Conservation (phyloP, 768 basidiomycete genomes). For the Russula vinacea region DNA sequence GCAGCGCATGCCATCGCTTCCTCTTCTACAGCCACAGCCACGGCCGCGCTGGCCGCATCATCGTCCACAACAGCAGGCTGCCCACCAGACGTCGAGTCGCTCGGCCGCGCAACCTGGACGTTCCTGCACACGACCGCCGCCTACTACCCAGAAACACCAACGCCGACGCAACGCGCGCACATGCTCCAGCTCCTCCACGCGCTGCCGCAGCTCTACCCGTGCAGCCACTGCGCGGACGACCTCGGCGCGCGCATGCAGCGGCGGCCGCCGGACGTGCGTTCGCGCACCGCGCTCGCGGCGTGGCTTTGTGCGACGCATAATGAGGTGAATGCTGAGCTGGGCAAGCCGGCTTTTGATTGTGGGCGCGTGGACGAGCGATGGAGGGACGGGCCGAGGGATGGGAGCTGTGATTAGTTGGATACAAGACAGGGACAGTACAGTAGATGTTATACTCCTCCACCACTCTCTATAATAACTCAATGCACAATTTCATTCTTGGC, state of each 20-base stretch:
- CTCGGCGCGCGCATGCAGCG: slow-evolving; percentile 65
- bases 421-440: neutral
- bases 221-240: slow-evolving; percentile 79
- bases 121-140: slow-evolving; percentile 95
- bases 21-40: neutral
- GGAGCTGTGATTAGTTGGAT: slow-evolving; percentile 78
- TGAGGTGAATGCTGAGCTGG: slow-evolving; percentile 82
- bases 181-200: slow-evolving; percentile 81
- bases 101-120: slow-evolving; percentile 93
- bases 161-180: slow-evolving; percentile 68
- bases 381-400: slow-evolving; percentile 87
- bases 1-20: slow-evolving; percentile 38
- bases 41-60: neutral
- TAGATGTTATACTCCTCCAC: neutral
- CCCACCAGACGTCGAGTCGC: slow-evolving; percentile 84
- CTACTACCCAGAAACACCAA: slow-evolving; percentile 86
- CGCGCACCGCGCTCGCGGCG: slow-evolving; percentile 59
- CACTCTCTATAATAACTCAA: neutral
- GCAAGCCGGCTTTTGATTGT: slow-evolving; percentile 84
- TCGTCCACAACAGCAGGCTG: slow-evolving; percentile 41
- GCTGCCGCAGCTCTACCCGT: slow-evolving; percentile 84
- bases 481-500: neutral
- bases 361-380: slow-evolving; percentile 79
- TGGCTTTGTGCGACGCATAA: slow-evolving; percentile 96
- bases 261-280: slow-evolving; percentile 76